phyloP scores from a whole-genome alignment of 345 rosid species.

The Angophora floribunda region DNA sequence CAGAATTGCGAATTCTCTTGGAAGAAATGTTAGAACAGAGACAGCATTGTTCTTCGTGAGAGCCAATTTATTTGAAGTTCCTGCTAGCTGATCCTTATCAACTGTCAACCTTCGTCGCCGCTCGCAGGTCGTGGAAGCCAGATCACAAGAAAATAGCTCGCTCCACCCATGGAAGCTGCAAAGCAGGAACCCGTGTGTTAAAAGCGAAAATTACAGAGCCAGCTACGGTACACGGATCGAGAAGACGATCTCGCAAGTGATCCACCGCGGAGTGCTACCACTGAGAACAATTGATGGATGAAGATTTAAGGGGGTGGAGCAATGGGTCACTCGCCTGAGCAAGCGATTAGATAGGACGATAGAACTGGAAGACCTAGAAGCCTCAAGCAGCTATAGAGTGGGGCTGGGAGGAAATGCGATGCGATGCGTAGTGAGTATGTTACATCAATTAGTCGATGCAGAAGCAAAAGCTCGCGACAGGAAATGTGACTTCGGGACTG shows the following conservation, averaged over 20 bases:
- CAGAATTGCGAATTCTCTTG: not conserved
- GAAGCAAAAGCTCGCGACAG: not conserved
- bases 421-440: not conserved
- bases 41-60: no score
- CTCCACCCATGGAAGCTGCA: not conserved
- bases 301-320: not conserved
- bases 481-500: not conserved
- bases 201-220: not conserved
- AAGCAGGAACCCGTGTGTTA: no score
- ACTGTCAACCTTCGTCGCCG: not conserved
- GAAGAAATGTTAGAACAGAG: no score
- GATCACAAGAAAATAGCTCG: no score
- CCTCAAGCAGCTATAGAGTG: conserved; percentile 17
- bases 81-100: not conserved
- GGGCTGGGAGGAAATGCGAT: not conserved
- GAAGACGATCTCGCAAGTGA: not conserved
- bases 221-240: not conserved
- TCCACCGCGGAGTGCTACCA: not conserved
- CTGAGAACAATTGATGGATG: not conserved
- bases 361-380: conserved; percentile 82
- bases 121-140: no score
- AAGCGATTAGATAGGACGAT: conserved; percentile 87
- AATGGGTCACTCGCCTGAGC: conserved; percentile 36
- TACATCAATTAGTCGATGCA: not conserved
- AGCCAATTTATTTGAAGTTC: not conserved